A percentile compares a stretch with the other conserved stretches of the same genome.
These are phyloP conservation scores for Diaporthe vaccinii DNA, from an alignment of 2,329 filamentous ascomycete genomes.

Conservation along the genomic window DNA sequence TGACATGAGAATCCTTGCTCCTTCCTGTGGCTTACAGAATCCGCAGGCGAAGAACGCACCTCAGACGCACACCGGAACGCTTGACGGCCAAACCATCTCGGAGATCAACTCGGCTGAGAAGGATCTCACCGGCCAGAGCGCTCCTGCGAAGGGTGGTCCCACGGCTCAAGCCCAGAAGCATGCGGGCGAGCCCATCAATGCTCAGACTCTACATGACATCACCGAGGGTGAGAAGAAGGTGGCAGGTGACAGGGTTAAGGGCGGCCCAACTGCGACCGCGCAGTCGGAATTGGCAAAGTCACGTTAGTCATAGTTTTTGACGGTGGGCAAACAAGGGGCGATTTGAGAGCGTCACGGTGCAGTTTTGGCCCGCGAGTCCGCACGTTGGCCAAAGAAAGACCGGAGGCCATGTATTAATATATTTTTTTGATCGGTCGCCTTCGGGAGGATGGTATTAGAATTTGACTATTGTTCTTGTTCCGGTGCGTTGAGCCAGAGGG, in stretches of 20 bases:
- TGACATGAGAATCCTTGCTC: neutral
- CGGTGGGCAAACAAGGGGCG: too few relatives aligned
- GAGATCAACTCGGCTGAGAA: conserved; percentile 57
- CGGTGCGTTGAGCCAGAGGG: neutral
- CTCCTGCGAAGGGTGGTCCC: conserved; percentile 54
- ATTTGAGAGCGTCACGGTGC: neutral
- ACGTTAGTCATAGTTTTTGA: neutral
- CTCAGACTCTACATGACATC: conserved; percentile 54
- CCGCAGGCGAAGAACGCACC: neutral
- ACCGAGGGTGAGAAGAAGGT: conserved; percentile 56
- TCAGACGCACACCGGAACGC: conserved; percentile 42
- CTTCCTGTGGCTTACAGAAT: neutral
- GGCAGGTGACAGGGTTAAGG: conserved; percentile 51
- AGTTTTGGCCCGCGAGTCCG: neutral
- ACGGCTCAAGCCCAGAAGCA: conserved; percentile 58
- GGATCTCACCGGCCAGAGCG: conserved; percentile 51
- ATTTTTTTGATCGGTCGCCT: neutral
- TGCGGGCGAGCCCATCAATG: conserved; percentile 49
- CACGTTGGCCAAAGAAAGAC: neutral
- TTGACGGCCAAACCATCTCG: conserved; percentile 51
- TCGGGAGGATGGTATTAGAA: neutral
- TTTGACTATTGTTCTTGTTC: neutral
- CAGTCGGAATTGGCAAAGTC: conserved; percentile 50
- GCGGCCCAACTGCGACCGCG: conserved; percentile 55
- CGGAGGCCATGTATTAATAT: neutral